These are phyloP conservation scores for Euclidium syriacum DNA, from an alignment of 345 rosid species.

Conservation along the genomic window DNA sequence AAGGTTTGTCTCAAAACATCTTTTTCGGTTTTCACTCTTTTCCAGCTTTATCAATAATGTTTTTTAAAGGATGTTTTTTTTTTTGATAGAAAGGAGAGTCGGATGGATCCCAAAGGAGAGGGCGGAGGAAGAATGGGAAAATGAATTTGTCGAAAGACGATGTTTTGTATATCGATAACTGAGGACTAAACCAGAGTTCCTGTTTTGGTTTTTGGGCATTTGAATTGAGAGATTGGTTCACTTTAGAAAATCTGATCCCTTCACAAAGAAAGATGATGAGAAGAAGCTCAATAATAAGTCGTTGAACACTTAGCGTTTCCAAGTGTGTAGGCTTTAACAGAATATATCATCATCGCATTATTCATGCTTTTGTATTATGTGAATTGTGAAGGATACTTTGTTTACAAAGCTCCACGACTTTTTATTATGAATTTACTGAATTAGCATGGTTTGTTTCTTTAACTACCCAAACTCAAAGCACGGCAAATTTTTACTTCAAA, in stretches of 20 bases:
- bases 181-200: neutral
- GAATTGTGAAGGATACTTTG: neutral
- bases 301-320: conserved; percentile 10
- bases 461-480: no score
- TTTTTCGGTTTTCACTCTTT: neutral
- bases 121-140: conserved; percentile 65
- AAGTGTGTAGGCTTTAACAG: conserved; percentile 4
- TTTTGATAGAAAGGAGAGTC: conserved; percentile 67
- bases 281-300: neutral
- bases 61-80: neutral
- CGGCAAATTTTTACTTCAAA: no score
- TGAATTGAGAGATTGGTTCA: conserved; percentile 9
- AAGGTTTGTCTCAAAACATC: conserved; percentile 48
- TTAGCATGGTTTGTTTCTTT: no score
- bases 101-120: conserved; percentile 42
- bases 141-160: conserved; percentile 74
- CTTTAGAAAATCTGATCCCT: neutral
- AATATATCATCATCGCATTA: neutral
- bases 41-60: neutral
- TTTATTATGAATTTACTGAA: no score
- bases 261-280: neutral
- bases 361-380: conserved; percentile 5
- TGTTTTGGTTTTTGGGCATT: conserved; percentile 15
- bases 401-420: neutral
- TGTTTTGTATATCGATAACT: conserved; percentile 34